Conservation (phyloP, 2,329 filamentous ascomycete genomes). For the Podosphaera aphanis region DNA sequence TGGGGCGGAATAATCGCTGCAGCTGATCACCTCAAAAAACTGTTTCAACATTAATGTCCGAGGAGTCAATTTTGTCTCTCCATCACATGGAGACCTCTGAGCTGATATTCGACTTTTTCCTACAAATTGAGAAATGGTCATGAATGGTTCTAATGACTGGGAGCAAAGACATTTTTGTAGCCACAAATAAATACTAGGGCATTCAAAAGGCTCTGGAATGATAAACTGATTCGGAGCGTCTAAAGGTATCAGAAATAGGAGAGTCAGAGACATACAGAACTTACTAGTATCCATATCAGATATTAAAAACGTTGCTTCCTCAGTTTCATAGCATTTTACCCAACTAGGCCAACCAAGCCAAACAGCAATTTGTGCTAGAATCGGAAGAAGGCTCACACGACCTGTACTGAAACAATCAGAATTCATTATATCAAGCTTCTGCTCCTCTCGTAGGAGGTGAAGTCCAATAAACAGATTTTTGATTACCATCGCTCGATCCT, state of each 20-base stretch:
- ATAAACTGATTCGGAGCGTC: conserved; percentile 6
- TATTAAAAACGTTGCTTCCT: conserved; percentile 27
- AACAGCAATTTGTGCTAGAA: conserved; percentile 56
- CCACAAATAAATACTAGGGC: conserved; percentile 35
- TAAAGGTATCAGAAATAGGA: conserved; percentile 1
- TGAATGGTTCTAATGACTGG: conserved; percentile 19
- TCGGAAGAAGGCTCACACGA: conserved; percentile 34
- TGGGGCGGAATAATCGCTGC: conserved; percentile 25
- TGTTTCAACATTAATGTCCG: conserved; percentile 46
- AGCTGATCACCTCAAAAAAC: conserved; percentile 36
- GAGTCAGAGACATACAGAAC: not conserved
- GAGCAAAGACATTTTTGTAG: conserved; percentile 20
- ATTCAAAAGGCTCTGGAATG: conserved; percentile 26
- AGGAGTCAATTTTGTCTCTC: conserved; percentile 23
- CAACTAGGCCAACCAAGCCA: conserved; percentile 60
- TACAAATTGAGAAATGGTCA: conserved; percentile 26
- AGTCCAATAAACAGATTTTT: conserved; percentile 50
- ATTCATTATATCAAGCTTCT: conserved; percentile 48
- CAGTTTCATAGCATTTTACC: conserved; percentile 36
- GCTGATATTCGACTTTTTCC: conserved; percentile 11
- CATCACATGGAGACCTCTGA: conserved; percentile 5
- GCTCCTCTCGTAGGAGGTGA: conserved; percentile 73
- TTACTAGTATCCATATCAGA: conserved; percentile 32
- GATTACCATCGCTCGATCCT: conserved; percentile 34
- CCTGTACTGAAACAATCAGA: conserved; percentile 23